Conservation (phyloP, 2,329 filamentous ascomycete species). For the Exophiala sideris region DNA sequence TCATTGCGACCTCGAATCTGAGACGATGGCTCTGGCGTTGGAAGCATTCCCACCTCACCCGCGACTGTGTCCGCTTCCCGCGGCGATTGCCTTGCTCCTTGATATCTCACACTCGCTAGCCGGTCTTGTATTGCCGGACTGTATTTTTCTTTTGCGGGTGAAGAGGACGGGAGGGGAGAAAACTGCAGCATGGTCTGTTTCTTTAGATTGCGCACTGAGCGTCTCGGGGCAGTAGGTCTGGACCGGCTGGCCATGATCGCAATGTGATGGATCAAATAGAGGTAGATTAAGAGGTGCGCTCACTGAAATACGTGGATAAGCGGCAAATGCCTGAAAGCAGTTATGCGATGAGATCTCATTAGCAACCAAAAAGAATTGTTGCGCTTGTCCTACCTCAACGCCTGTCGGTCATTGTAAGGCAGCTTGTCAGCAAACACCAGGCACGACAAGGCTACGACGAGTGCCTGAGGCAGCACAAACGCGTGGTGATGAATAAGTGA, state of each 20-base stretch:
- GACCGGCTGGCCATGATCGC: slow-evolving; percentile 1
- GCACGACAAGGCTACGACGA: too few relatives aligned
- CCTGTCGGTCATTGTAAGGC: too few relatives aligned
- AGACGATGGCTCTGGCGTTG: slow-evolving; percentile 26
- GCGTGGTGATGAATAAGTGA: too few relatives aligned
- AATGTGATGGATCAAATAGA: neutral
- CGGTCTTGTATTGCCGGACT: slow-evolving; percentile 29
- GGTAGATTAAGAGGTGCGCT: neutral
- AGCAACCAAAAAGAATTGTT: too few relatives aligned
- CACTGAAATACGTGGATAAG: too few relatives aligned
- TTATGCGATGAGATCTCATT: too few relatives aligned
- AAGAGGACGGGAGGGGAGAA: slow-evolving; percentile 34
- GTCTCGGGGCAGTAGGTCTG: neutral
- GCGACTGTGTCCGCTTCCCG: slow-evolving; percentile 12
- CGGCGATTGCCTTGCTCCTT: slow-evolving; percentile 11
- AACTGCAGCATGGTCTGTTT: slow-evolving; percentile 44
- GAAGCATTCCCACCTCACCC: slow-evolving; percentile 2
- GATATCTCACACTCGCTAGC: slow-evolving; percentile 35
- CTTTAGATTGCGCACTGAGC: slow-evolving; percentile 21
- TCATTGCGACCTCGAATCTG: slow-evolving; percentile 12
- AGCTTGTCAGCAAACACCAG: too few relatives aligned
- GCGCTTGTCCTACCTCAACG: too few relatives aligned
- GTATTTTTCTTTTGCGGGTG: slow-evolving; percentile 27
- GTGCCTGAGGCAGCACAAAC: too few relatives aligned
- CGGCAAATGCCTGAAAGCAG: too few relatives aligned